Evolutionary conservation across 768 basidiomycete species (phyloP).

Genomic region (Psilocybe azurescens): DNA sequence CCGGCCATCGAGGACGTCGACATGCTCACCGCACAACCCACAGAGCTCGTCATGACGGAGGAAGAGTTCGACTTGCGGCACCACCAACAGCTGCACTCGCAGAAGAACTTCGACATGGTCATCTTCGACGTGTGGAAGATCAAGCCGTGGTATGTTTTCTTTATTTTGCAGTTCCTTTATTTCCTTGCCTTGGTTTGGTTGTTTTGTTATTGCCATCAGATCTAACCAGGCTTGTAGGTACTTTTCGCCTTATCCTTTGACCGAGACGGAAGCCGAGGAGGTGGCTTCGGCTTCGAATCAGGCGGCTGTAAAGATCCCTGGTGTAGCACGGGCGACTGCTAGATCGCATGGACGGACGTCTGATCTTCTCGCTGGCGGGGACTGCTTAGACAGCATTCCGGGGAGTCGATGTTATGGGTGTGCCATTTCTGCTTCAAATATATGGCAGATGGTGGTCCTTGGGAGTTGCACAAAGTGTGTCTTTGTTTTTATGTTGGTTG

Average conservation of each 20-base stretch:
- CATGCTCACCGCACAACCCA: conserved; percentile 16
- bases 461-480: conserved; percentile 72
- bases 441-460: conserved; percentile 74
- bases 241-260: conserved; percentile 89
- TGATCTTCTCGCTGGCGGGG: conserved; percentile 73
- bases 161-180: no score
- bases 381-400: conserved; percentile 50
- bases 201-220: not conserved
- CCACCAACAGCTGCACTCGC: conserved; percentile 68
- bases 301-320: conserved; percentile 46
- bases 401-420: conserved; percentile 73
- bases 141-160: conserved; percentile 76
- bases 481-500: not conserved
- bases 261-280: conserved; percentile 70
- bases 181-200: not conserved
- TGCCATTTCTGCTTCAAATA: conserved; percentile 98
- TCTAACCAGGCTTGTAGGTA: conserved; percentile 58
- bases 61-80: conserved; percentile 74
- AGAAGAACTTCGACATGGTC: conserved; percentile 87
- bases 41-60: conserved; percentile 56
- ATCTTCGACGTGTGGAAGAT: conserved; percentile 87
- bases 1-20: conserved; percentile 15
- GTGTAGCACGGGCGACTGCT: conserved; percentile 51
- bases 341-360: conserved; percentile 77
- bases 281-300: conserved; percentile 28